Evolutionary conservation across 345 rosid genomes (phyloP), one percentile per base, ranked within the genome.

Genomic region (Hypericum perforatum): DNA sequence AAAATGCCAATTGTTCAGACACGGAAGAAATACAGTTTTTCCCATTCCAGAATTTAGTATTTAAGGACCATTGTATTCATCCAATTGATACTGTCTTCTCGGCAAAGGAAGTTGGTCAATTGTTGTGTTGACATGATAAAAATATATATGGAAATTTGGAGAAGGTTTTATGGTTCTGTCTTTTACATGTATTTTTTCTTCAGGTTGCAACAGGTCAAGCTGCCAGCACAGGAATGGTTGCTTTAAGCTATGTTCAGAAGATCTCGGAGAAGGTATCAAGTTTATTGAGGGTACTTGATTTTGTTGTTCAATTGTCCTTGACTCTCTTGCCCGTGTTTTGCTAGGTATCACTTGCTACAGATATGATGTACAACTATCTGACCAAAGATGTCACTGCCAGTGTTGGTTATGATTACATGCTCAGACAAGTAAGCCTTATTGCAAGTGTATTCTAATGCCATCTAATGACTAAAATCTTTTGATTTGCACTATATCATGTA

Each of bases 221-320:
- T 78, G 96, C 98, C 56, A 85, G 92, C 78, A 92, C 98, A 16
- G 98, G 98, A 45, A 70, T 75, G 75, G 70, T 82, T 38, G 74
- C 80, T 57, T 59, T 92, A 75, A 85, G 95, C 76, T 92, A 92
- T 61, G 95, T 92, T 64, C 98, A 92, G 82, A 92, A 92, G 78
- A 70, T 88, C 47, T 88, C 96, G 22, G 94, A 92, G 46, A 92
- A 92, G 98, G 98, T 92, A 70, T 38, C 8, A 29, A n/a, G 11
- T 9, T 29, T 56, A 53, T 57, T 54, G 38, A 7, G 11, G 41
- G 22, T 46, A n/a, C 46, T 22, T 57, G 7, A 39, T 10, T n/a
- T 7, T 11, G 52, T 58, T 9, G 8, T 36, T 46, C 38, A 8
- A 16, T 47, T 13, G 37, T 57, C 45, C 45, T 67, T 61, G 54